These are phyloP conservation scores for Colletotrichum falcatum DNA, from an alignment of 2,329 filamentous ascomycete genomes.

Conservation along the genomic window DNA sequence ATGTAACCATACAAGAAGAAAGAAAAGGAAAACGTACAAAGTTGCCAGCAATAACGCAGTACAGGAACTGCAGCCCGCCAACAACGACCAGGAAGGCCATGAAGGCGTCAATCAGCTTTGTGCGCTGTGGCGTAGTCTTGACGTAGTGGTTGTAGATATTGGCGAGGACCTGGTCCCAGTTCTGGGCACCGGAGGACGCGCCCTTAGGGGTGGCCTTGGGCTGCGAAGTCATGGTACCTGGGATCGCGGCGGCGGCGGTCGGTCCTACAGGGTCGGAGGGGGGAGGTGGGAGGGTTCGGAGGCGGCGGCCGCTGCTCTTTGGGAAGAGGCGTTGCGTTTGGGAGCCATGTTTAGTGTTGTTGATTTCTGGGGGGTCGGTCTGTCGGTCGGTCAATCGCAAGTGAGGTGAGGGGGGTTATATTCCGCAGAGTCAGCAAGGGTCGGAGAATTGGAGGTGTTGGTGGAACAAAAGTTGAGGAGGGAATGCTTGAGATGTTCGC, in stretches of 20 bases:
- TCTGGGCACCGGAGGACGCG: constrained; percentile 48
- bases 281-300: constrained; percentile 39
- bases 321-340: constrained; percentile 56
- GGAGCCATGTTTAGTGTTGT: constrained; percentile 59
- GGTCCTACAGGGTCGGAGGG: constrained; percentile 42
- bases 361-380: constrained; percentile 8
- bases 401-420: constrained; percentile 19
- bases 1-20: no score
- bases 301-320: constrained; percentile 31
- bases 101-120: constrained; percentile 92
- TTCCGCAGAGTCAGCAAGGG: constrained; percentile 29
- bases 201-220: constrained; percentile 42
- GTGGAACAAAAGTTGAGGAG: constrained; percentile 12
- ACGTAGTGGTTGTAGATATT: constrained; percentile 84
- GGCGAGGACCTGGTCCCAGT: constrained; percentile 70
- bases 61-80: constrained; percentile 91
- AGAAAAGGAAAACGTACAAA: constrained; percentile 72
- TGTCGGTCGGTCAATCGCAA: constrained; percentile 11
- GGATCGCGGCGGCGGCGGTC: constrained; percentile 38
- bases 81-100: constrained; percentile 88
- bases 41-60: constrained; percentile 92
- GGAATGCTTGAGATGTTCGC: constrained; percentile 29
- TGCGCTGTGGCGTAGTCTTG: constrained; percentile 85
- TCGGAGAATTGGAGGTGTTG: constrained; percentile 11
- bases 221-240: constrained; percentile 40